A percentile compares a stretch with the other conserved stretches of the same genome.
Evolutionary conservation across 129 eudicot genomes (phyloP).

Genomic region (Centaurea solstitialis): DNA sequence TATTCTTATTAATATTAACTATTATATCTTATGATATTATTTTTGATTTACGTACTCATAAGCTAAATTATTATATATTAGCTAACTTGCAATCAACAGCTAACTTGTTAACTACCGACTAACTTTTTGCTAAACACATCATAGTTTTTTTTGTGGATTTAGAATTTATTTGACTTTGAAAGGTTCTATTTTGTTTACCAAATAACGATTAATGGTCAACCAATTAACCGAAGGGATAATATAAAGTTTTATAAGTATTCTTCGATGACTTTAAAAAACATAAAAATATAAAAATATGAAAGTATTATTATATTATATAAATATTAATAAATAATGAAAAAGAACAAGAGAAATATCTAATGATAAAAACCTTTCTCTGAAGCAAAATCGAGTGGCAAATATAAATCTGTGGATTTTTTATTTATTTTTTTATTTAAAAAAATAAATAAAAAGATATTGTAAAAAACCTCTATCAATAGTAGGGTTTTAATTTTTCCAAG

Average conservation of each 20-base stretch:
- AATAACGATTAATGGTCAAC: background rate
- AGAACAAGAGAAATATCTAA: background rate
- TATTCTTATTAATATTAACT: too few relatives aligned
- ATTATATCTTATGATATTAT: too few relatives aligned
- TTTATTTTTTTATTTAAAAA: background rate
- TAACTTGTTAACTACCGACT: too few relatives aligned
- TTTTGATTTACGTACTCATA: too few relatives aligned
- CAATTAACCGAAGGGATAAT: background rate
- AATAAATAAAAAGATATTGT: background rate
- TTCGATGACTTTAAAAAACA: background rate
- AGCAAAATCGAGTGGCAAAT: background rate
- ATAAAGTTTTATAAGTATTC: background rate
- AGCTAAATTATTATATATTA: too few relatives aligned
- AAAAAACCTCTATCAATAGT: background rate
- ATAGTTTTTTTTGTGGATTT: too few relatives aligned
- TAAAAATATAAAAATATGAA: too few relatives aligned
- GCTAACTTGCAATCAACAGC: too few relatives aligned
- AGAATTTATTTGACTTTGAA: too few relatives aligned
- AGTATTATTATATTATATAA: too few relatives aligned
- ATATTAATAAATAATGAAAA: background rate
- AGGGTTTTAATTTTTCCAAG: background rate
- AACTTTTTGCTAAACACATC: too few relatives aligned
- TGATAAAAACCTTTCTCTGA: slow-evolving; percentile 13
- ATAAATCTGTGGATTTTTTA: background rate
- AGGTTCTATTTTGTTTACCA: too few relatives aligned